Base-by-base conservation (phyloP, 2,329 filamentous ascomycete genomes). In the Nannizzia gypsea region DNA sequence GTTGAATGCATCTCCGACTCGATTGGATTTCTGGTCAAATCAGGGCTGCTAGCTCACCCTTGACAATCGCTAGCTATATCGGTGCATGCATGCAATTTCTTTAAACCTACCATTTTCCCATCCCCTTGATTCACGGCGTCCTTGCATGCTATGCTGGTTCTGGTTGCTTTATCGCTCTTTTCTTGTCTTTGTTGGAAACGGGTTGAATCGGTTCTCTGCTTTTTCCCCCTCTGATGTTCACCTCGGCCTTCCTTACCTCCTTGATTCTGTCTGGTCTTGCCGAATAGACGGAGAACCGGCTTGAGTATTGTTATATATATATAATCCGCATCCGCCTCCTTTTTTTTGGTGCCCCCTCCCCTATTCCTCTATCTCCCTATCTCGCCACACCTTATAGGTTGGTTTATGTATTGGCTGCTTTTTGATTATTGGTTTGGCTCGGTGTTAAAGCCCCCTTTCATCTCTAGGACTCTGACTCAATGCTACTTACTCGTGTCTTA, bases 271-370 rank as follows among this genome's bases (percentile, higher is more conserved):
- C n/a, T n/a, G 15, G 13, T 15, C 48, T n/a, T 54, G 15, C 31
- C 48, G 22, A 6, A n/a, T 31, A 20, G 48, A n/a, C 15, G 38
- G 48, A 36, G 48, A 34, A 34, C 48, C 31, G 48, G 26, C 28
- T n/a, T 26, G 28, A 26, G 15, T 54, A 54, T 54, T 54, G 48
- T 54, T 54, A 54, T 54, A 54, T 54, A 54, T 54, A 54, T 54
- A 54, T 50, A 54, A 13, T 11, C 31, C 31, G 31, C 15, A 20
- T 54, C 13, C 48, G 2, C 15, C 48, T 34, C 28, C 28, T 17
- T 8, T 17, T 54, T 20, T 17, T 4, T 26, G 24, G 24, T 26
- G 11, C 17, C 48, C 11, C 8, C 31, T 34, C 6, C 48, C 48
- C 17, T 17, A 31, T 34, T 54, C 2, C 26, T 36, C 11, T 26